These are phyloP conservation scores for Mallotus japonicus DNA, from an alignment of 441 rosid genomes.

Conservation along the genomic window DNA sequence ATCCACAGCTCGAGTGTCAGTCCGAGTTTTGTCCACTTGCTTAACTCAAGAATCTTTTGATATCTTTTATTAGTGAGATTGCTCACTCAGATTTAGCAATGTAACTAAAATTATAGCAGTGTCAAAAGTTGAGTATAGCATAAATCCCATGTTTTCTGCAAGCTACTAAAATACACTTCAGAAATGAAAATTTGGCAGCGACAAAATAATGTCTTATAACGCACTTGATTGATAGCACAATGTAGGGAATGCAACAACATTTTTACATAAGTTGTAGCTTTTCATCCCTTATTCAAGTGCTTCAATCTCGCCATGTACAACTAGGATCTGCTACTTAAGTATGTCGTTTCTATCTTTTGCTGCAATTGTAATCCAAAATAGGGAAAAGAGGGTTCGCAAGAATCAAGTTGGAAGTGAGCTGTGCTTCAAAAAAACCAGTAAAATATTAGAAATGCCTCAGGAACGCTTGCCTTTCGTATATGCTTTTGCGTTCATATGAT, in stretches of 20 bases:
- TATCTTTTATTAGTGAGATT: too few relatives aligned
- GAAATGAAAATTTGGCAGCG: too few relatives aligned
- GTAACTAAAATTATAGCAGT: too few relatives aligned
- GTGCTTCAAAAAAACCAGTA: not conserved
- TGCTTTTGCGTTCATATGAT: conserved; percentile 54
- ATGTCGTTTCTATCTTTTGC: not conserved
- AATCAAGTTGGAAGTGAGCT: not conserved
- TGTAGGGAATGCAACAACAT: not conserved
- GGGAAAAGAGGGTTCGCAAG: not conserved
- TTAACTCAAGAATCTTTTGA: too few relatives aligned
- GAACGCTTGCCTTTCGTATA: conserved; percentile 35
- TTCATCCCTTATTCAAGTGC: conserved; percentile 7
- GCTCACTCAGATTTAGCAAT: too few relatives aligned
- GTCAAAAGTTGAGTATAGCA: too few relatives aligned
- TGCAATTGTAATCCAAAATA: not conserved
- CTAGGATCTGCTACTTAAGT: not conserved
- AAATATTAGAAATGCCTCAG: conserved; percentile 15
- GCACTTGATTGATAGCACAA: not conserved
- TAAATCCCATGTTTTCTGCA: too few relatives aligned
- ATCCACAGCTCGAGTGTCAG: too few relatives aligned
- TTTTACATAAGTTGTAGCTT: not conserved
- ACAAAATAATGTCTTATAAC: not conserved
- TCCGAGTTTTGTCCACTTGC: too few relatives aligned
- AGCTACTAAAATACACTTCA: too few relatives aligned
- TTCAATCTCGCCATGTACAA: conserved; percentile 9